Evolutionary conservation across 1,284 basidiomycete species (phyloP), one percentile per base, ranked within the genome.

Genomic region (Fomitopsis schrenkii): DNA sequence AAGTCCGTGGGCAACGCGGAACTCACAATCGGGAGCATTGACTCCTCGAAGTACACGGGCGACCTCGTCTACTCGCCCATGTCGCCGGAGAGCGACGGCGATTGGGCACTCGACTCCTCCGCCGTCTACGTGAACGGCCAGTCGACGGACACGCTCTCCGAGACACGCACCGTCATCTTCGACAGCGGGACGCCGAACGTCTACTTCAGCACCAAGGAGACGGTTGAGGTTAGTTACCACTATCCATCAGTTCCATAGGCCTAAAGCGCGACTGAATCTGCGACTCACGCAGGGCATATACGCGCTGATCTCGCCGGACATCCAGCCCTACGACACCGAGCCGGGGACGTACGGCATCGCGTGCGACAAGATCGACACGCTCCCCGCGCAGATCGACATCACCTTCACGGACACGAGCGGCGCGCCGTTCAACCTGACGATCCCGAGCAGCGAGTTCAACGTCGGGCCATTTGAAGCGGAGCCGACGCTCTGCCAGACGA

Each of bases 331-430:
- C 68, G 62, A 72, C 28, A 76, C 74, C 8, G 80, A 83, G 66
- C 77, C 81, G 35, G 83, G 84, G n/a, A 80, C 82, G 3, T 84
- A 82, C 67, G 83, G 82, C 35, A 80, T 85, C 60, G 72, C 82
- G 7, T 86, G 83, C 72, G 68, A 71, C 65, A 71, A 74, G 61
- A 79, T 84, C 61, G 59, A 74, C 19, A 74, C 75, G 2, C 73
- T 84, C 36, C 77, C 80, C 48, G 83, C 83, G 9, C 71, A 70
- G 59, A 83, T 85, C 67, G 78, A 79, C 68, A 77, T 86, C 67
- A 69, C 73, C 3, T 84, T 85, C 72, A 81, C 78, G n/a, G 78
- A 77, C 22, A 76, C 80, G 61, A 60, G 65, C 46, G 82, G 82
- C 36, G 61, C 60, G 42, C 74, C 76, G 19, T 84, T 85, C 75